Percentiles rank a stretch among this genome's conserved stretches.
These are phyloP conservation scores for Penicillium cosmopolitanum DNA, from an alignment of 495 filamentous ascomycete species.

Conservation along the genomic window DNA sequence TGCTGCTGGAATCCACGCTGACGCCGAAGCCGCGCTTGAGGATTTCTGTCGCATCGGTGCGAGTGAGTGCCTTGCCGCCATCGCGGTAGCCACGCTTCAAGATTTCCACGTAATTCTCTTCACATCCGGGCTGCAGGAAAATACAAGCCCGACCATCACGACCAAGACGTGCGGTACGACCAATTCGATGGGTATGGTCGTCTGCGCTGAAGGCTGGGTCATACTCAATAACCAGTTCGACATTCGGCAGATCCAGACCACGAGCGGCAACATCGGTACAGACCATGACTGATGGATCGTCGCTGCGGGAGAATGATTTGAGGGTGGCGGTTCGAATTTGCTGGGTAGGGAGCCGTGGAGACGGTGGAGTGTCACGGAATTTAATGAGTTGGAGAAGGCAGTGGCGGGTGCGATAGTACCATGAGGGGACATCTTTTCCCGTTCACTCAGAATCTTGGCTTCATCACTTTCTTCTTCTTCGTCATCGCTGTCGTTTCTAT, in stretches of 20 bases:
- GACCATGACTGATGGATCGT: conserved; percentile 74
- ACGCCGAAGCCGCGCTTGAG: conserved; percentile 62
- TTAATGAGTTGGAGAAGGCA: conserved; percentile 52
- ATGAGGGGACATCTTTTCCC: conserved; percentile 36
- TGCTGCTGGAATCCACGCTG: conserved; percentile 41
- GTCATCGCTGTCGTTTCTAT: conserved; percentile 20
- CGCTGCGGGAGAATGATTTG: conserved; percentile 66
- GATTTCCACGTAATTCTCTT: conserved; percentile 85
- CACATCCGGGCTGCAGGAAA: conserved; percentile 86
- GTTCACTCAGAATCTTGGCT: conserved; percentile 23
- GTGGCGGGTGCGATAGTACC: conserved; percentile 56
- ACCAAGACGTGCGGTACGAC: conserved; percentile 91
- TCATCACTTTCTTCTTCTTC: conserved; percentile 29
- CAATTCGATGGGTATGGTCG: conserved; percentile 92
- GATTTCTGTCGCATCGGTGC: conserved; percentile 61
- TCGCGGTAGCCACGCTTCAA: conserved; percentile 64
- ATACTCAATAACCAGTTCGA: conserved; percentile 92
- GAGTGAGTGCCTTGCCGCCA: conserved; percentile 54
- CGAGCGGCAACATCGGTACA: conserved; percentile 95
- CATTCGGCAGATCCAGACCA: conserved; percentile 89
- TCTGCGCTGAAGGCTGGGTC: conserved; percentile 89
- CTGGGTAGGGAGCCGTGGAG: conserved; percentile 96
- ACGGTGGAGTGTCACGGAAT: conserved; percentile 72
- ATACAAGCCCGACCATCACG: conserved; percentile 84
- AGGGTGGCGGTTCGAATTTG: conserved; percentile 83